These are phyloP conservation scores for Knufia petricola DNA, from an alignment of 2,329 filamentous ascomycete genomes.

Conservation along the genomic window DNA sequence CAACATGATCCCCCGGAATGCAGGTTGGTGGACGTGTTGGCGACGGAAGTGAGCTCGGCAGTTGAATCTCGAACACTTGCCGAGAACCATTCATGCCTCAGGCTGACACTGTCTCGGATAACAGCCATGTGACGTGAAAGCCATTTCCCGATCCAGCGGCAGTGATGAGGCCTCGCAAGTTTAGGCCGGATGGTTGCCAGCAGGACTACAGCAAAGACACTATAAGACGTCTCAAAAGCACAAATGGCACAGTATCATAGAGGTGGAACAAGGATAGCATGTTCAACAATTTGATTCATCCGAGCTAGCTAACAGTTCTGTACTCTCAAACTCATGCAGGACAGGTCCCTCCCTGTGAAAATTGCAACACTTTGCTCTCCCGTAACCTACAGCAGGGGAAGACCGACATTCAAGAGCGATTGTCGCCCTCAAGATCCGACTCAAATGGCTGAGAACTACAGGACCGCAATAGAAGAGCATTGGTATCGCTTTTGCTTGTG, in stretches of 20 bases:
- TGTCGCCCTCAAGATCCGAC: neutral
- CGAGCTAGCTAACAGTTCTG: neutral
- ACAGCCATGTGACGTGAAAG: too few species aligned
- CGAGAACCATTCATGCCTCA: neutral
- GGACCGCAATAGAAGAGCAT: neutral
- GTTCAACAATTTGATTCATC: constrained; percentile 2
- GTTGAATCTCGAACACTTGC: neutral
- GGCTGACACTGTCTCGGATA: neutral
- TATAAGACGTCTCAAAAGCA: too few species aligned
- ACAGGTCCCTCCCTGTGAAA: neutral
- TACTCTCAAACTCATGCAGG: neutral
- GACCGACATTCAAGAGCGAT: neutral
- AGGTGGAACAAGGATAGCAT: neutral
- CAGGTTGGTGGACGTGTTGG: neutral
- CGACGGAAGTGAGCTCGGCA: neutral
- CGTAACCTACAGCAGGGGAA: neutral
- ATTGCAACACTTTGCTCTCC: neutral
- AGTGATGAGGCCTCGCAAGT: too few species aligned
- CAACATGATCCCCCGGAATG: neutral
- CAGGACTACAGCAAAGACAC: too few species aligned
- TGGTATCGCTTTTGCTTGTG: constrained; percentile 5
- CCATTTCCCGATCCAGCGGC: too few species aligned
- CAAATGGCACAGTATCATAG: too few species aligned
- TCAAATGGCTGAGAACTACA: neutral
- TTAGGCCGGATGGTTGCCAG: too few species aligned